These are phyloP conservation scores for Fusarium fujikuroi DNA, from an alignment of 2,329 filamentous ascomycete species.

Conservation along the genomic window DNA sequence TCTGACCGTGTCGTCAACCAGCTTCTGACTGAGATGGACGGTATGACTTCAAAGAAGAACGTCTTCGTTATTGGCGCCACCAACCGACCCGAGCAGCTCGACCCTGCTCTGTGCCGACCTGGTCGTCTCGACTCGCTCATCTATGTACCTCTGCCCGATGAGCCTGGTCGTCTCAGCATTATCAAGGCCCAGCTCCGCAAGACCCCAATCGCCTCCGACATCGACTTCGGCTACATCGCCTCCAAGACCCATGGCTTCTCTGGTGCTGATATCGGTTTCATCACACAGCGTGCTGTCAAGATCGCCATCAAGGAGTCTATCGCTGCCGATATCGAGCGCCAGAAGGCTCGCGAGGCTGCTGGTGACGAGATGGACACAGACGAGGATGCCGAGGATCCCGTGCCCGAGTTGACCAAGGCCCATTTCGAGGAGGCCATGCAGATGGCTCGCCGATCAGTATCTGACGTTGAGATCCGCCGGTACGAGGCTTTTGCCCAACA, in stretches of 20 bases:
- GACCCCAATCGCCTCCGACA: constrained; percentile 88
- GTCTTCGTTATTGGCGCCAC: constrained; percentile 99
- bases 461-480: constrained; percentile 94
- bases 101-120: constrained; percentile 96
- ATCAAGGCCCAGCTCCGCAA: constrained; percentile 97
- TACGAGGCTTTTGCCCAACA: constrained; percentile 99
- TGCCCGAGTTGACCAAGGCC: constrained; percentile 92
- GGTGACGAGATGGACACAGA: constrained; percentile 78
- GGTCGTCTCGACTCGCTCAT: constrained; percentile 98
- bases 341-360: constrained; percentile 87
- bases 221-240: constrained; percentile 91
- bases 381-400: constrained; percentile 88
- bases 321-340: constrained; percentile 84
- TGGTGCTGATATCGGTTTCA: constrained; percentile 98
- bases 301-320: constrained; percentile 99
- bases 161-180: constrained; percentile 88
- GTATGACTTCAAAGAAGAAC: constrained; percentile 99
- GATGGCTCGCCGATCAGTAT: constrained; percentile 91
- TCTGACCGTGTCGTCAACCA: constrained; percentile 99
- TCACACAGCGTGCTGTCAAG: constrained; percentile 98
- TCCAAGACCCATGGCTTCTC: constrained; percentile 99
- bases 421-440: constrained; percentile 99
- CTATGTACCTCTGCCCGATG: constrained; percentile 96
- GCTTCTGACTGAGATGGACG: constrained; percentile 99
- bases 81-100: constrained; percentile 98